A percentile compares a stretch with the other conserved stretches of the same genome.
These are phyloP conservation scores for Areca catechu DNA, from an alignment of 176 grass and related monocot genomes.

Conservation along the genomic window DNA sequence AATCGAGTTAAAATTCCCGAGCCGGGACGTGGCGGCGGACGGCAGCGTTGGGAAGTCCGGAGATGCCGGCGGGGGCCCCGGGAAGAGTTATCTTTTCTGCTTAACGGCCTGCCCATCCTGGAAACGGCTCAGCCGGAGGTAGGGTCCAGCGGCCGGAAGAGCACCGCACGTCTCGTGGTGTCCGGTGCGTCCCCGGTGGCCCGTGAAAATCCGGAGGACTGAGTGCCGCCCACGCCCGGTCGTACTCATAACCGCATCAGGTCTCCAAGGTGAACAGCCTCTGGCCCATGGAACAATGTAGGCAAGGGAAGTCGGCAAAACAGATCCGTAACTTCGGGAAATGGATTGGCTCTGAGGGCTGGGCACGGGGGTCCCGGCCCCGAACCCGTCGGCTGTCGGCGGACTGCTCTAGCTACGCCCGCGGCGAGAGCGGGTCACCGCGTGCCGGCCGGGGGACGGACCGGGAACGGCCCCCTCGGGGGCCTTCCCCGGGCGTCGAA, in stretches of 20 bases:
- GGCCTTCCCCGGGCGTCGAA: too few species aligned
- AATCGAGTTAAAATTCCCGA: too few species aligned
- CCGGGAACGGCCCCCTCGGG: too few species aligned
- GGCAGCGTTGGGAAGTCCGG: constrained; percentile 38
- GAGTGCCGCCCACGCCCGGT: constrained; percentile 31
- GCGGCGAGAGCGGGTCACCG: too few species aligned
- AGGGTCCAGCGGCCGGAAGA: too few species aligned
- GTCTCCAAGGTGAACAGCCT: constrained; percentile 50
- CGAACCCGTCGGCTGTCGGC: too few species aligned
- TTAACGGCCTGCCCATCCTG: constrained; percentile 34
- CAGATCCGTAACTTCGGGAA: constrained; percentile 41
- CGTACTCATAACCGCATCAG: constrained; percentile 52
- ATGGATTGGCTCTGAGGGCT: constrained; percentile 56
- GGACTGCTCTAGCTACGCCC: too few species aligned
- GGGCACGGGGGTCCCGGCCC: too few species aligned
- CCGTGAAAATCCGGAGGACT: constrained; percentile 51
- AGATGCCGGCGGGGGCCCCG: constrained; percentile 33
- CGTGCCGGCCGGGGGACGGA: too few species aligned
- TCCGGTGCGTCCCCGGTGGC: too few species aligned
- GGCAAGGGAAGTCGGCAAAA: constrained; percentile 45
- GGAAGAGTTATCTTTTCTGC: constrained; percentile 52
- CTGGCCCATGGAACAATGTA: constrained; percentile 47
- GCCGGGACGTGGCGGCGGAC: constrained; percentile 29
- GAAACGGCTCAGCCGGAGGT: constrained; percentile 46
- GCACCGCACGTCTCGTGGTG: too few species aligned